Percentiles rank a stretch among this genome's conserved stretches.
Conservation (phyloP, 345 rosid species). For the Rhodamnia rubescens region DNA sequence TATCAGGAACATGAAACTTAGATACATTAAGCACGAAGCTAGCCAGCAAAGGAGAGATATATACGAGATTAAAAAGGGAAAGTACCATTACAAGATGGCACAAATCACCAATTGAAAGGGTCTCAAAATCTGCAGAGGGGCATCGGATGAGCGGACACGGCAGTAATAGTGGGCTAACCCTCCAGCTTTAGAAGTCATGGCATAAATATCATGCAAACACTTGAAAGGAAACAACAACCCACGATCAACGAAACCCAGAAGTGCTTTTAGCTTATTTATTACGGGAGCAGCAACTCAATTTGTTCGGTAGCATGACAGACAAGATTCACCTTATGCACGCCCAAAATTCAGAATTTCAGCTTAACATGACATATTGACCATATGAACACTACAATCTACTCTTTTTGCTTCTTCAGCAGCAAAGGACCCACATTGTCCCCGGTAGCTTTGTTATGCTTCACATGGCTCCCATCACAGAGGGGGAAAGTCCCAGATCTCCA, state of each 20-base stretch:
- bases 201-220: not conserved
- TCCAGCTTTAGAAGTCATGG: not conserved
- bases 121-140: not conserved
- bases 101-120: not conserved
- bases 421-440: constrained; percentile 88
- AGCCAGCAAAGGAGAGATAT: not conserved
- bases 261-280: not conserved
- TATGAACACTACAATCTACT: not conserved
- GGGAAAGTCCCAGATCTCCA: constrained; percentile 95
- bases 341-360: not conserved
- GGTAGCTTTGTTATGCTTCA: constrained; percentile 89
- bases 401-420: constrained; percentile 45
- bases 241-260: not conserved
- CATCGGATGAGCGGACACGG: not conserved
- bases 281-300: not conserved
- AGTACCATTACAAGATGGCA: not conserved
- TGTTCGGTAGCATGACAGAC: not conserved
- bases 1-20: not conserved
- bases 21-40: not conserved
- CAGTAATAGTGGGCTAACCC: not conserved
- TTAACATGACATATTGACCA: not conserved
- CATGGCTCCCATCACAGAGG: constrained; percentile 82
- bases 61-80: not conserved
- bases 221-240: not conserved
- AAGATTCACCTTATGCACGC: not conserved